Base-by-base conservation (phyloP, 371 early-diverging fungal species). In the Circinella minor region DNA sequence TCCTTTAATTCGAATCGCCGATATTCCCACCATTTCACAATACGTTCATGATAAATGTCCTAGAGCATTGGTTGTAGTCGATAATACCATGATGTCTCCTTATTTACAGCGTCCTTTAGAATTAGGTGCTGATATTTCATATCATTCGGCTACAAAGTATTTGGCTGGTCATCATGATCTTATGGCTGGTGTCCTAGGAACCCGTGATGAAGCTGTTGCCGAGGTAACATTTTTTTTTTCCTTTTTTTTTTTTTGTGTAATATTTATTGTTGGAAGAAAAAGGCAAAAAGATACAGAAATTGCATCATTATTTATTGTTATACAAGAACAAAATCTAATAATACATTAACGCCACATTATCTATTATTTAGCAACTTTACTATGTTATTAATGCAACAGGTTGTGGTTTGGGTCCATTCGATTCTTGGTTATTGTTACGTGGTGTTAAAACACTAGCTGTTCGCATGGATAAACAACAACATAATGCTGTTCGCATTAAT, bases 31-130 rank as follows among this genome's bases (percentile, higher is more conserved):
- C 64, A 93, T 95, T 68, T 76, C 88, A 36, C 78, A 85, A 62
- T 74, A 90, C 36, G 95, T 93, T 1, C 89, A 91, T 59, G 86
- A 80, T 65, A 76, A 78, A 27, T 89, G 89, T 67, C 93, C 94
- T 4, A 82, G 88, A 60, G 93, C 92, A 14, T 74, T 95, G 11
- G 91, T 96, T 8, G 94, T 95, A 27, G 97, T 96, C 4, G 97
- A 96, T 74, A 96, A 96, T 74, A 96, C 97, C 69, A 95, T 96
- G 94, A 94, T 95, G 95, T 90, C 90, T 20, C 97, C 97, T 38
- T 91, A 93, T 65, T 83, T 95, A n/a, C 94, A 94, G 77, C 84
- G 89, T 34, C 91, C 95, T 1, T 80, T 96, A n/a, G 91, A 92
- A 59, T 80, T 94, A 20, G 97, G 96, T 34, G 96, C 95, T 6